Evolutionary conservation across 1,139 yeast genomes (phyloP).

Genomic region (Spathaspora sp.): DNA sequence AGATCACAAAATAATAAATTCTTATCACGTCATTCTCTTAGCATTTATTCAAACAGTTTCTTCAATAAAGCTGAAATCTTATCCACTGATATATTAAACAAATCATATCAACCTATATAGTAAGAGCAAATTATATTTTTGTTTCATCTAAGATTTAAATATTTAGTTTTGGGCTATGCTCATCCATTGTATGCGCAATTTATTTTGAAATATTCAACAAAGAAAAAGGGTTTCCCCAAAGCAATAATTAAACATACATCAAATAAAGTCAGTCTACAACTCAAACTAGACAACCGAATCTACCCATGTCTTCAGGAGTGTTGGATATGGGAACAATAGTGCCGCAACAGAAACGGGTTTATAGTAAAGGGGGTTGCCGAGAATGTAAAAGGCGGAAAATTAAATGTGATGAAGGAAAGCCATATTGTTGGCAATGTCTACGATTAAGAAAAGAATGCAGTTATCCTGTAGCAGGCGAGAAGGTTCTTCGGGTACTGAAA

Average conservation of each 20-base stretch:
- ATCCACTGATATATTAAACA: not conserved
- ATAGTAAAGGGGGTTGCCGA: slow-evolving; percentile 39
- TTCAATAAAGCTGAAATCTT: not conserved
- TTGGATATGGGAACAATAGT: slow-evolving; percentile 8
- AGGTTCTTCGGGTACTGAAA: slow-evolving; percentile 26
- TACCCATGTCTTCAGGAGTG: slow-evolving; percentile 8
- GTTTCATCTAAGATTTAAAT: not conserved
- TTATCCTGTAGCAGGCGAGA: slow-evolving; percentile 37
- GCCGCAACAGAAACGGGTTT: slow-evolving; percentile 17
- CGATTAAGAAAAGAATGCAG: slow-evolving; percentile 33
- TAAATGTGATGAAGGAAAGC: slow-evolving; percentile 61
- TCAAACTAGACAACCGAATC: not conserved
- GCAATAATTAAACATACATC: not conserved
- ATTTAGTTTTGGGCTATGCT: not conserved
- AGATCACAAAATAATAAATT: not conserved
- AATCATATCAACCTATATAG: not conserved
- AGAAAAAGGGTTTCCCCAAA: not conserved
- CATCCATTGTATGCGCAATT: not conserved
- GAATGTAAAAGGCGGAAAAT: slow-evolving; percentile 44
- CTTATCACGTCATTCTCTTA: not conserved
- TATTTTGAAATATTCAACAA: not conserved
- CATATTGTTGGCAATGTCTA: slow-evolving; percentile 50
- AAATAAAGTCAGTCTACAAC: not conserved
- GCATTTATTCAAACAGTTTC: not conserved
- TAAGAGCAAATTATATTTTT: not conserved